phyloP scores from a whole-genome alignment of 768 basidiomycete species.

The Coprinopsis sp. region DNA sequence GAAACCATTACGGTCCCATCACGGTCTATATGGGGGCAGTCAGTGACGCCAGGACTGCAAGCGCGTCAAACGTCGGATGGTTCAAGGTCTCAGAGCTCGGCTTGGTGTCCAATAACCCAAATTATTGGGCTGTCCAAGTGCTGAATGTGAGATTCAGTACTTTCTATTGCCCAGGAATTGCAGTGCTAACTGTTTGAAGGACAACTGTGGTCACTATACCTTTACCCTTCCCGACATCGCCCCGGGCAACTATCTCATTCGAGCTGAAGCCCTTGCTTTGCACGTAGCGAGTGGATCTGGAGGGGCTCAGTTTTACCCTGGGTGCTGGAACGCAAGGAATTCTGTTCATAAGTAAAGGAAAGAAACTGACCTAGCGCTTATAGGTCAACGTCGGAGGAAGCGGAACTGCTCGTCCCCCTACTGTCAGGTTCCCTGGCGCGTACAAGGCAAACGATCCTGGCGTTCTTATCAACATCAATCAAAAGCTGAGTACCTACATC shows the following conservation, averaged over 20 bases:
- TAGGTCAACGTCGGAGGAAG: constrained; percentile 26
- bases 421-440: constrained; percentile 41
- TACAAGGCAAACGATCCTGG: constrained; percentile 34
- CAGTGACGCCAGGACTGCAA: constrained; percentile 38
- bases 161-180: constrained; percentile 19
- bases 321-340: constrained; percentile 46
- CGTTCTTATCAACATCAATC: constrained; percentile 48
- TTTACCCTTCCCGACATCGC: constrained; percentile 44
- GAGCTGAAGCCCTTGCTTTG: constrained; percentile 37
- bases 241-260: constrained; percentile 41
- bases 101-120: constrained; percentile 41
- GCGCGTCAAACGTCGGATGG: constrained; percentile 38
- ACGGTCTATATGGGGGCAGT: constrained; percentile 48
- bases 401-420: constrained; percentile 33
- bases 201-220: constrained; percentile 52
- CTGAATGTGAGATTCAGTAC: constrained; percentile 23
- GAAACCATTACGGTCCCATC: constrained; percentile 49
- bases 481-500: constrained; percentile 32
- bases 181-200: constrained; percentile 25
- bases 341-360: too few relatives aligned
- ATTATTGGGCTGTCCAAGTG: constrained; percentile 38
- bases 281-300: constrained; percentile 37
- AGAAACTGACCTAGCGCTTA: too few relatives aligned
- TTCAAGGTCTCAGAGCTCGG: constrained; percentile 51
- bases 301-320: constrained; percentile 41